These are phyloP conservation scores for Colletotrichum incanum DNA, from an alignment of 2,329 filamentous ascomycete genomes.

Conservation along the genomic window DNA sequence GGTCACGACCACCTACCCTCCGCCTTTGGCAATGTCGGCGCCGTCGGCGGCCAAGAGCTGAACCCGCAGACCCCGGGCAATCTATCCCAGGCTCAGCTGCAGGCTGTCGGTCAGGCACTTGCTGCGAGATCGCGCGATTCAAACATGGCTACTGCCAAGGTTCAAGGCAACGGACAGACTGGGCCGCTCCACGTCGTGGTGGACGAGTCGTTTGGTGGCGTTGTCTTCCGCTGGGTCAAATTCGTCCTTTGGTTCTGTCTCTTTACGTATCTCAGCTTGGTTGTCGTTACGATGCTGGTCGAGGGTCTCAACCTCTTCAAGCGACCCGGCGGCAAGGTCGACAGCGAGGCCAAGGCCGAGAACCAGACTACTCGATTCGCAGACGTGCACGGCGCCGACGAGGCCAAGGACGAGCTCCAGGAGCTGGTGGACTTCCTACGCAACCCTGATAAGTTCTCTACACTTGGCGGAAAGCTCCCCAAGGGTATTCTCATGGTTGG, in stretches of 20 bases:
- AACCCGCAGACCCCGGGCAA: constrained; percentile 50
- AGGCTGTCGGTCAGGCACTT: constrained; percentile 86
- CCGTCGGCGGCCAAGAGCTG: constrained; percentile 50
- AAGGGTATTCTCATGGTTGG: constrained; percentile 97
- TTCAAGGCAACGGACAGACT: constrained; percentile 76
- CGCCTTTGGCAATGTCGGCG: constrained; percentile 45
- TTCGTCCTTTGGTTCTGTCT: constrained; percentile 86
- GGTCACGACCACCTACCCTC: constrained; percentile 33
- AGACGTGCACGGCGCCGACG: constrained; percentile 97
- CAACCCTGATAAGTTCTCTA: constrained; percentile 93
- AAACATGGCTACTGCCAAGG: constrained; percentile 71
- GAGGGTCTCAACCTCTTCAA: constrained; percentile 86
- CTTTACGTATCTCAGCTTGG: constrained; percentile 83
- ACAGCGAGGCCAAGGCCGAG: constrained; percentile 91
- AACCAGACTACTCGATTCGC: constrained; percentile 92
- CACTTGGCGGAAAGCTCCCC: constrained; percentile 94
- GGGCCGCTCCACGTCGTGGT: constrained; percentile 96
- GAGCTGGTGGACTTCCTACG: constrained; percentile 97
- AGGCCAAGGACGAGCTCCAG: constrained; percentile 97
- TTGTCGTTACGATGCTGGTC: constrained; percentile 85
- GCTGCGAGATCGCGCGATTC: constrained; percentile 80
- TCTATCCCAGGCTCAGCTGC: constrained; percentile 75
- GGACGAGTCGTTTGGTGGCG: constrained; percentile 86
- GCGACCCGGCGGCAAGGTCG: constrained; percentile 80
- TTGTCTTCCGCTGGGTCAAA: constrained; percentile 92